Evolutionary conservation across 2,329 filamentous ascomycete species (phyloP).

Genomic region (Sarocladium brachiariae): DNA sequence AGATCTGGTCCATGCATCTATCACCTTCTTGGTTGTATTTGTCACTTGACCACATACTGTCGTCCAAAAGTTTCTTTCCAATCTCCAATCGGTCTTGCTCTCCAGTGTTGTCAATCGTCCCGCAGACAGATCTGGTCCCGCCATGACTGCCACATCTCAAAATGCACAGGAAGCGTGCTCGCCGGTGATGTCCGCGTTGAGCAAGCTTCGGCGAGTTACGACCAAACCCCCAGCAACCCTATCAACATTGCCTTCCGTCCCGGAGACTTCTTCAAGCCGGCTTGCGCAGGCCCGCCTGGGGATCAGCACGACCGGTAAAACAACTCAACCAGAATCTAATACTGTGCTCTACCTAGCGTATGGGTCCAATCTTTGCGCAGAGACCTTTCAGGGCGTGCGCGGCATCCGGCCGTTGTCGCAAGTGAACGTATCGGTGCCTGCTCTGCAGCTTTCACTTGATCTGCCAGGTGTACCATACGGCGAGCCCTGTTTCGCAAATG

Average conservation of each 20-base stretch:
- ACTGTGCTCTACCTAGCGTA: slow-evolving; percentile 81
- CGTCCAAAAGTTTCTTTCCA: not conserved
- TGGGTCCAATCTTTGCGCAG: slow-evolving; percentile 77
- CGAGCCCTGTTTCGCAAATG: slow-evolving; percentile 91
- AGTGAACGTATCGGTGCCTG: slow-evolving; percentile 75
- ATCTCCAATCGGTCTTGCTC: not conserved
- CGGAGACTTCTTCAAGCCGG: slow-evolving; percentile 22
- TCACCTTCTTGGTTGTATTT: too few species aligned
- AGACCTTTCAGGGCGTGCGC: slow-evolving; percentile 72
- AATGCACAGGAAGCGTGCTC: not conserved
- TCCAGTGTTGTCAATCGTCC: not conserved
- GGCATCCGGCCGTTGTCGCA: slow-evolving; percentile 76
- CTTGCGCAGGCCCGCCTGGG: slow-evolving; percentile 19
- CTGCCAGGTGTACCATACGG: slow-evolving; percentile 77
- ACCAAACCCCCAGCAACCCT: slow-evolving; percentile 14
- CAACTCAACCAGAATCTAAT: slow-evolving; percentile 16
- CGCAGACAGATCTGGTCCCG: not conserved
- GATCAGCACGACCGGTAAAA: slow-evolving; percentile 16
- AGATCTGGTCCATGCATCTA: too few species aligned
- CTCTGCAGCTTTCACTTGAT: slow-evolving; percentile 73
- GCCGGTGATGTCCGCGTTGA: slow-evolving; percentile 15
- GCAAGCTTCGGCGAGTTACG: slow-evolving; percentile 18
- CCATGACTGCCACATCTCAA: not conserved
- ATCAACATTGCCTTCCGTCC: slow-evolving; percentile 22
- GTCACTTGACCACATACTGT: too few species aligned